Evolutionary conservation across 1,284 basidiomycete species (phyloP).

Genomic region (Porodaedalea pini): DNA sequence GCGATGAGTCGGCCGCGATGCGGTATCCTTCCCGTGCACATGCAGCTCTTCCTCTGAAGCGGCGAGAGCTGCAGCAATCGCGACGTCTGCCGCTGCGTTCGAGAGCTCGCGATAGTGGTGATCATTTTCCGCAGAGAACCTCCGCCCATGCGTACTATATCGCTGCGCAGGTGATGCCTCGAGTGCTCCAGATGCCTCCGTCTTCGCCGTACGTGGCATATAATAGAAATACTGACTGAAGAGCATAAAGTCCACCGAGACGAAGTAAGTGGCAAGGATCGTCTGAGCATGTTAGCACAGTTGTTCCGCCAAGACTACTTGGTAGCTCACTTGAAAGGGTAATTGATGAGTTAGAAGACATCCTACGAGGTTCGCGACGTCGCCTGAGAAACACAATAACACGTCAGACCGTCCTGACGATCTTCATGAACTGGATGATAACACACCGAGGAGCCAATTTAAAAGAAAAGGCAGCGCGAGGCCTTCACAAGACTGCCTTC

Average conservation of each 20-base stretch:
- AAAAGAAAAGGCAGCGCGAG: constrained; percentile 86
- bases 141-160: constrained; percentile 33
- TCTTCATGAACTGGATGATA: background rate
- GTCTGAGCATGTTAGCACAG: constrained; percentile 47
- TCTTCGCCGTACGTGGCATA: constrained; percentile 31
- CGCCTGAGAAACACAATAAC: constrained; percentile 49
- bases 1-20: constrained; percentile 21
- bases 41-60: constrained; percentile 47
- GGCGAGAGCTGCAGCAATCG: constrained; percentile 60
- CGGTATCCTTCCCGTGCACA: background rate
- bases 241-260: constrained; percentile 71
- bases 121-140: constrained; percentile 25
- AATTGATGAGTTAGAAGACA: constrained; percentile 89
- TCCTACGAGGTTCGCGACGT: constrained; percentile 85
- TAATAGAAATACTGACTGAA: constrained; percentile 82
- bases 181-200: constrained; percentile 29
- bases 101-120: constrained; percentile 68
- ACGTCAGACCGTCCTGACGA: constrained; percentile 6
- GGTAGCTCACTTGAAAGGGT: constrained; percentile 78
- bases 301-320: constrained; percentile 3
- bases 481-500: constrained; percentile 74
- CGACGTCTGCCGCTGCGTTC: constrained; percentile 62
- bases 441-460: constrained; percentile 85
- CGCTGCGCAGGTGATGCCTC: constrained; percentile 40
- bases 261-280: constrained; percentile 86